Base-by-base conservation (phyloP, 2,329 filamentous ascomycete species). In the Zymoseptoria passerinii region DNA sequence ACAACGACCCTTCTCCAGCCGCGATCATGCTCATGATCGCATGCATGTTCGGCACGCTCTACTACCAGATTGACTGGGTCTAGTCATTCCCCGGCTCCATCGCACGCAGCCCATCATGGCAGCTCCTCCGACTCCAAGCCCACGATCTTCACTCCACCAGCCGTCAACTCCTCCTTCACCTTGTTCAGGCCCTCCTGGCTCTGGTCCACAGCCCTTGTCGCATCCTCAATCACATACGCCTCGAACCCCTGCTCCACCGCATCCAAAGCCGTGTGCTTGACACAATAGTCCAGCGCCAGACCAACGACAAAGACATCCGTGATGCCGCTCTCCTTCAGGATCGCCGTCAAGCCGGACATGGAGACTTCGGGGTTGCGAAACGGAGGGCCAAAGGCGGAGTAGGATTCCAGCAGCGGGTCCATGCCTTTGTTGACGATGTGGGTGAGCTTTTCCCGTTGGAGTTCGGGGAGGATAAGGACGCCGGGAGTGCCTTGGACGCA, bases 211-310 rank as follows among this genome's bases (percentile, higher is more conserved):
- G 89, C 81, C 71, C 80, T 85, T 4, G 88, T 92, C 8, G 80
- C 91, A 67, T 97, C 90, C 66, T 86, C 83, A 3, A 97, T 78
- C 23, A 97, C 81, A 72, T 81, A 89, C 3, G 88, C 88, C 65
- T 73, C 77, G 70, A 94, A 96, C 0, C 92, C 92, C 66, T 88
- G 86, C 63, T 80, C 82, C 2, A 75, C 79, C 0, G 92, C 86
- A 78, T 96, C 89, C 54, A 90, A 74, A 0, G 92, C 92, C 16
- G 91, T 95, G 62, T 76, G 81, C 70, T 84, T 87, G 57, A 97
- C 92, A 72, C 94, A 99, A 72, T 89, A 96, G 73, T 97, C 94
- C 18, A 84, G 86, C 3, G 94, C 92, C 56, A 99, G 71, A 0
- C 94, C 94, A 1, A 90, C 90, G 20, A 94, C 83, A 71, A 86